Evolutionary conservation across 495 filamentous ascomycete genomes (phyloP).

Genomic region (Podospora appendiculata): DNA sequence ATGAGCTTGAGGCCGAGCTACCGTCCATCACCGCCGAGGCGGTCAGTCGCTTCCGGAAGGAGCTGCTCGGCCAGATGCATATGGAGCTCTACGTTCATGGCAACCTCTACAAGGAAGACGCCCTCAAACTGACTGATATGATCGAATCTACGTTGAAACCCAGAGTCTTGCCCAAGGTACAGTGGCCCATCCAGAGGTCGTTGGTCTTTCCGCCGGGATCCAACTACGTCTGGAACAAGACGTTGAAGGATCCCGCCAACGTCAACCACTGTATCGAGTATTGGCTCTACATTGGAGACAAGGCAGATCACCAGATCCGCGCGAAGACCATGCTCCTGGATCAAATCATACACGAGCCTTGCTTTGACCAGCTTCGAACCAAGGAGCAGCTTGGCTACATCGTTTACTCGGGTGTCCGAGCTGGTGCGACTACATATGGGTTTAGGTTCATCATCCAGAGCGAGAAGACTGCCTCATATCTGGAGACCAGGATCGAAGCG

Average conservation of each 20-base stretch:
- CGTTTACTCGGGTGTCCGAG: constrained; percentile 73
- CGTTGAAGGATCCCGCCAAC: constrained; percentile 80
- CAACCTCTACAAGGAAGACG: constrained; percentile 94
- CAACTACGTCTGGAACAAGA: constrained; percentile 74
- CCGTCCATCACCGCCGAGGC: constrained; percentile 65
- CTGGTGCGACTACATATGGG: constrained; percentile 64
- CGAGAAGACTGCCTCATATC: constrained; percentile 72
- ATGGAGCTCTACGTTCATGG: constrained; percentile 86
- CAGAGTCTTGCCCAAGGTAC: constrained; percentile 61
- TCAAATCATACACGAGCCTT: constrained; percentile 90
- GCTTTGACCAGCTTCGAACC: constrained; percentile 87
- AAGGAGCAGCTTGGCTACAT: constrained; percentile 98
- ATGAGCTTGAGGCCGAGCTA: constrained; percentile 73
- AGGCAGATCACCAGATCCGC: constrained; percentile 54
- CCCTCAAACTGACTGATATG: constrained; percentile 74
- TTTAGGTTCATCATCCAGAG: constrained; percentile 93
- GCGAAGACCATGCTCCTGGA: constrained; percentile 76
- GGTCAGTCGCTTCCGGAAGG: constrained; percentile 68
- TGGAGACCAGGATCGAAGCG: constrained; percentile 78
- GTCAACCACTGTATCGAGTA: constrained; percentile 98
- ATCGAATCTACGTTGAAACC: constrained; percentile 75
- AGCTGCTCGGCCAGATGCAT: constrained; percentile 74
- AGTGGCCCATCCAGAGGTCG: constrained; percentile 73
- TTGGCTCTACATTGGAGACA: constrained; percentile 70
- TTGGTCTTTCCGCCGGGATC: constrained; percentile 70